Percentiles rank a stretch among this genome's conserved stretches.
These are phyloP conservation scores for Neocucurbitaria cava DNA, from an alignment of 2,329 filamentous ascomycete species.

Conservation along the genomic window DNA sequence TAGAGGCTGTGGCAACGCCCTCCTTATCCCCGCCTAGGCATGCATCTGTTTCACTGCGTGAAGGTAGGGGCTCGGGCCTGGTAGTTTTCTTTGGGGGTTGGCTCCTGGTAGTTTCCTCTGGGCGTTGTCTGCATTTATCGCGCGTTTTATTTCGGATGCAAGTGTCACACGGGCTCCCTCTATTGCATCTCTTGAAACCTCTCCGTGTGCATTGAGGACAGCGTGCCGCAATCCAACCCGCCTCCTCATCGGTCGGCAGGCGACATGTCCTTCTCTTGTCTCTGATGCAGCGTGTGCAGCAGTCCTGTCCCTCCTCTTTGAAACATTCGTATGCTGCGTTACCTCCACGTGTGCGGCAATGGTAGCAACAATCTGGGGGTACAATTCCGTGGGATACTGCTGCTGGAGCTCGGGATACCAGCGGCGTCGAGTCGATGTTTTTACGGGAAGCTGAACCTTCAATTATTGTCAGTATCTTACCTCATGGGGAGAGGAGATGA, in stretches of 20 bases:
- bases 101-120: not conserved
- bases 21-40: too few relatives aligned
- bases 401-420: not conserved
- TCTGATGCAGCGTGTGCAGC: conserved; percentile 10
- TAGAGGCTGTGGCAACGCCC: not conserved
- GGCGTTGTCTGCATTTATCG: conserved; percentile 1
- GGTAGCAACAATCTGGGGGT: conserved; percentile 15
- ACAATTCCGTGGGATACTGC: not conserved
- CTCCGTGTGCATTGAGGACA: conserved; percentile 20
- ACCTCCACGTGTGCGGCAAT: conserved; percentile 22
- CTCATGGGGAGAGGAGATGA: not conserved
- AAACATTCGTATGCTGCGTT: conserved; percentile 21
- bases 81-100: not conserved
- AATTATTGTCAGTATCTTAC: not conserved
- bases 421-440: not conserved
- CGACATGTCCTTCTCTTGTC: conserved; percentile 15
- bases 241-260: conserved; percentile 16
- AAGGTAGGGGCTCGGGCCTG: not conserved
- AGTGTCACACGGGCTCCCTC: conserved; percentile 10
- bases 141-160: conserved; percentile 13
- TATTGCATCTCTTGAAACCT: conserved; percentile 18
- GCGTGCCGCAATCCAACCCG: conserved; percentile 13
- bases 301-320: conserved; percentile 10
- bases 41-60: not conserved
- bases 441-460: not conserved